Base-by-base conservation (phyloP, 352 stramenopile species). In the Globisporangium megalacanthum region DNA sequence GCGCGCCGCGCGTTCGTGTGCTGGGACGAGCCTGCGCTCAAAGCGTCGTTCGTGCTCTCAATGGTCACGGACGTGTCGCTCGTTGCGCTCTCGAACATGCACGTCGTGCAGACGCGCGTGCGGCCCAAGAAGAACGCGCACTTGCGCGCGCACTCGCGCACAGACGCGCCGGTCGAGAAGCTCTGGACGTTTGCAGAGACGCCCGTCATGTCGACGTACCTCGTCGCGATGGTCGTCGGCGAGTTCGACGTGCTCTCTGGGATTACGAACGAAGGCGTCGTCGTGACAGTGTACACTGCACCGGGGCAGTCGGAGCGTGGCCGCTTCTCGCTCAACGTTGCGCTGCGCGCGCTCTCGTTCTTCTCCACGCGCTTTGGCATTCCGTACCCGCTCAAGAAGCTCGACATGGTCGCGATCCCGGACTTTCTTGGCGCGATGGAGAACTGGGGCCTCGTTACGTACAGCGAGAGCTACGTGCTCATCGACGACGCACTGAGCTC, bases 171-270 rank as follows among this genome's bases (percentile, higher is more conserved):
- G 2, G 71, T 68, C 29, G 80, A 91, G 56, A 91, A 91, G 60
- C 39, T 83, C 10, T 92, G 81, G 79, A 83, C 79, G 47, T 98
- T 97, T 68, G 74, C 91, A 17, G 85, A 96, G 62, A 96, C 94
- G 25, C 96, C 96, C 0, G 78, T 97, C 59, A 99, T 99, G 97
- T 98, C 86, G 51, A 98, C 95, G 22, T 99, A 99, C 79, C 75
- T 99, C 1, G 73, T 99, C 29, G 96, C 92, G 1, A 98, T 96
- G 65, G 81, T 93, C 56, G 83, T 99, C n/a, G 95, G 95, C 50
- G 92, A 99, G 75, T 99, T 99, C 68, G 95, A 99, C 73, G 87
- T 84, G 67, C 76, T 98, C 19, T 93, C 96, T 51, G 88, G 81
- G 39, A 69, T 95, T 39, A 97, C 82, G 22, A 73, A 74, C 53